Conservation (phyloP, 305 asterid species). For the Solanum hybrid region DNA sequence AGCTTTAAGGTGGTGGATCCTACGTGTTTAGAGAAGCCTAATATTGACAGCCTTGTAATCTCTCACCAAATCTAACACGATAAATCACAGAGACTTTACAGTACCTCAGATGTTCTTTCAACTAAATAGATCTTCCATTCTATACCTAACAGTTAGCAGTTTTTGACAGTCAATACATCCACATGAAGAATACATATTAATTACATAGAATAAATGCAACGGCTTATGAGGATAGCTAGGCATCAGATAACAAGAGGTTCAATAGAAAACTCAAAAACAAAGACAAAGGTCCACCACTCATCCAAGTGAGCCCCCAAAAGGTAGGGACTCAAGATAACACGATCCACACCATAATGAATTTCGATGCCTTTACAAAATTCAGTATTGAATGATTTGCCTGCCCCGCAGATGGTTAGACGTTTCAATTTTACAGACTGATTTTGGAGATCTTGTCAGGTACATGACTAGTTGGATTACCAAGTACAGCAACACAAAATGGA, state of each 20-base stretch:
- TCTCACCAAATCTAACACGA: not conserved
- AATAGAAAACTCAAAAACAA: not conserved
- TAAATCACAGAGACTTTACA: constrained; percentile 1
- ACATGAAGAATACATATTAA: not conserved
- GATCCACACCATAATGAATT: not conserved
- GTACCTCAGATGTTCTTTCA: not conserved
- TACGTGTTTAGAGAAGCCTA: constrained; percentile 18
- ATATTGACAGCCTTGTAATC: constrained; percentile 1
- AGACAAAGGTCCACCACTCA: constrained; percentile 6
- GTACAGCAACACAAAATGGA: not conserved
- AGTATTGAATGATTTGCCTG: not conserved
- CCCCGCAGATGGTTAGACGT: not conserved
- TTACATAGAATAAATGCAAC: constrained; percentile 7
- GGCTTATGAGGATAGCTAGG: not conserved
- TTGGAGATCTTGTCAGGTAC: not conserved
- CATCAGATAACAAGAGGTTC: constrained; percentile 16
- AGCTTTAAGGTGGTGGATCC: constrained; percentile 33
- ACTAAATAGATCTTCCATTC: not conserved
- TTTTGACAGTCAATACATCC: not conserved
- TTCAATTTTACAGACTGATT: not conserved
- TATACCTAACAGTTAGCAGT: not conserved
- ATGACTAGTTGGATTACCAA: not conserved
- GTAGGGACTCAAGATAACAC: not conserved
- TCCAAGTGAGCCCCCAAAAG: not conserved
- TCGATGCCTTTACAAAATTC: not conserved